These are phyloP conservation scores for Candida odintsovae DNA, from an alignment of 805 yeast genomes.

Conservation along the genomic window DNA sequence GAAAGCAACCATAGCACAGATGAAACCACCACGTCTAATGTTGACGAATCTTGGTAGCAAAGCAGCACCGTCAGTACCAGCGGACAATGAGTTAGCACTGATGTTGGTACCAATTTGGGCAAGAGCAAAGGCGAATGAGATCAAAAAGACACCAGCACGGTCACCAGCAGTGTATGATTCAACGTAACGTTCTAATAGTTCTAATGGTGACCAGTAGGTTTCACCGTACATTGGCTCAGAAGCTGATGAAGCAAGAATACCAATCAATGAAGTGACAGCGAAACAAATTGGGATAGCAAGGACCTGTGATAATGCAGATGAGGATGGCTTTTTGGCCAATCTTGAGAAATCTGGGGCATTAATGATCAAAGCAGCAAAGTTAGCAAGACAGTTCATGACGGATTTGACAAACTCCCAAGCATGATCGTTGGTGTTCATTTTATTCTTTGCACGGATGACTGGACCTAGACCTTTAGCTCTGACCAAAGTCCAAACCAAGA, in stretches of 20 bases:
- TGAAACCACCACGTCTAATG: slow-evolving; percentile 75
- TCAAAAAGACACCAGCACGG: slow-evolving; percentile 76
- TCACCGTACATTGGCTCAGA: slow-evolving; percentile 61
- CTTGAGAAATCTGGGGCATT: slow-evolving; percentile 90
- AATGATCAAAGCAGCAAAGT: slow-evolving; percentile 82
- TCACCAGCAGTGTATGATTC: slow-evolving; percentile 48
- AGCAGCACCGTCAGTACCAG: slow-evolving; percentile 70
- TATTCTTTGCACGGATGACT: slow-evolving; percentile 50
- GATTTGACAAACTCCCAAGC: slow-evolving; percentile 83
- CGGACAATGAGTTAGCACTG: slow-evolving; percentile 64
- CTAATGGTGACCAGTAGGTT: slow-evolving; percentile 81
- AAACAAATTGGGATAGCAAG: slow-evolving; percentile 72
- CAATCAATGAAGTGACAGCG: slow-evolving; percentile 76
- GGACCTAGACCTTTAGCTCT: slow-evolving; percentile 79
- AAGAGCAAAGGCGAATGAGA: slow-evolving; percentile 62
- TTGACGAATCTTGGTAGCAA: slow-evolving; percentile 56
- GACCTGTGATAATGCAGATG: slow-evolving; percentile 52
- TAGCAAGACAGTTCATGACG: slow-evolving; percentile 75
- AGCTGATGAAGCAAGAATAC: slow-evolving; percentile 79
- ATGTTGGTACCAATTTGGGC: slow-evolving; percentile 79
- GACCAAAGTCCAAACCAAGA: slow-evolving; percentile 77
- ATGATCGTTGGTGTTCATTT: slow-evolving; percentile 51
- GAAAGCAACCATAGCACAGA: slow-evolving; percentile 68
- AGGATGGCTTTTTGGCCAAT: slow-evolving; percentile 55
- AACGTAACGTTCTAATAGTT: slow-evolving; percentile 53